Evolutionary conservation across 2,329 filamentous ascomycete genomes (phyloP).

Genomic region (Pseudogymnoascus destructans): DNA sequence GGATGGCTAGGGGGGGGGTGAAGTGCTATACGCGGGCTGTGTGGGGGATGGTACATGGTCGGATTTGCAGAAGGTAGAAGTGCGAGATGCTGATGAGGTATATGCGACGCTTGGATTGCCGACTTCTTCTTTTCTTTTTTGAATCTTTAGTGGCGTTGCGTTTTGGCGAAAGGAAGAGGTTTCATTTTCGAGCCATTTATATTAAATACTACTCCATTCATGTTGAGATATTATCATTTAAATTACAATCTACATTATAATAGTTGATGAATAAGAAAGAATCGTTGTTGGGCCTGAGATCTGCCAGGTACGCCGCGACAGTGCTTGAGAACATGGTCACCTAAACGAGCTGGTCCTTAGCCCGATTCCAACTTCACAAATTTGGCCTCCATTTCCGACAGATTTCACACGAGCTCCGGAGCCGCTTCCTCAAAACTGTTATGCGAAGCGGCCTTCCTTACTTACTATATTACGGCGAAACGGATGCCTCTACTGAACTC

Average conservation of each 20-base stretch:
- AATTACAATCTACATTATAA: neutral
- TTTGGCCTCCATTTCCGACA: constrained; percentile 11
- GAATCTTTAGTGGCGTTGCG: neutral
- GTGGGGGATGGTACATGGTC: neutral
- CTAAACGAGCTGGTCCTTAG: too few relatives aligned
- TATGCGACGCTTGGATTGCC: neutral
- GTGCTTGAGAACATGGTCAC: too few relatives aligned
- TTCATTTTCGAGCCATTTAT: neutral
- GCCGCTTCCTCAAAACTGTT: constrained; percentile 12
- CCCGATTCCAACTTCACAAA: constrained; percentile 11
- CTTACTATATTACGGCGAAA: constrained; percentile 13
- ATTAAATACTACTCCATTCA: neutral
- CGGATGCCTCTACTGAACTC: constrained; percentile 8
- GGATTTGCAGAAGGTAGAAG: neutral
- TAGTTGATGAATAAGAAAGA: neutral
- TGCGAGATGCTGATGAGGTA: neutral
- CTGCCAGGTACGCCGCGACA: too few relatives aligned
- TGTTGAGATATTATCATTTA: neutral
- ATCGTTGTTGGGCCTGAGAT: neutral
- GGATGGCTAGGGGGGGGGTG: neutral
- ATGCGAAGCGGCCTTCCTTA: constrained; percentile 11
- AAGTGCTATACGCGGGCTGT: neutral
- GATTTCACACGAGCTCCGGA: constrained; percentile 11
- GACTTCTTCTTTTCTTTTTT: neutral
- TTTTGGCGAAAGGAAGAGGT: neutral